Percentiles rank a stretch among this genome's conserved stretches.
Evolutionary conservation across 495 filamentous ascomycete genomes (phyloP).

Genomic region (Lineolata rhizophorae): DNA sequence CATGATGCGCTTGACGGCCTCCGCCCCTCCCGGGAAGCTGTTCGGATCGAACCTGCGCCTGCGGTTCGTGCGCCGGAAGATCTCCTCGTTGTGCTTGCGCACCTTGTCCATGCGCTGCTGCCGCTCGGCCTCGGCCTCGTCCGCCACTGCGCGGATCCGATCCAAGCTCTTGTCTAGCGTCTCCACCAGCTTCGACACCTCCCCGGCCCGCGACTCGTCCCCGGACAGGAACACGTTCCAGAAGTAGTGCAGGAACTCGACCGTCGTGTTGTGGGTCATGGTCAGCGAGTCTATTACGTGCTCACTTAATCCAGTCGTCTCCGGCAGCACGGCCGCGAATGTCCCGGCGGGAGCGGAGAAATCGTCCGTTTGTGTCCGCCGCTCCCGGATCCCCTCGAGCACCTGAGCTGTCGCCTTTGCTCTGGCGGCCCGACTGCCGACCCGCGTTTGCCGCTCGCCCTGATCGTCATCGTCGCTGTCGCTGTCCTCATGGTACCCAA

Average conservation of each 20-base stretch:
- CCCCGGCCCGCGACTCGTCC: constrained; percentile 49
- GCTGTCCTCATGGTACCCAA: constrained; percentile 42
- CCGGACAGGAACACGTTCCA: constrained; percentile 78
- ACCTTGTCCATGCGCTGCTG: constrained; percentile 31
- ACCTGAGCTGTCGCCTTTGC: constrained; percentile 34
- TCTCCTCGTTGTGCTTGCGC: constrained; percentile 43
- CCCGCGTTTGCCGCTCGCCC: constrained; percentile 23
- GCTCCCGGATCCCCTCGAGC: constrained; percentile 29
- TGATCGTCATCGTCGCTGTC: constrained; percentile 35
- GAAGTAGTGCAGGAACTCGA: constrained; percentile 91
- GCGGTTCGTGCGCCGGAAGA: constrained; percentile 44
- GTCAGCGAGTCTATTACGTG: constrained; percentile 48
- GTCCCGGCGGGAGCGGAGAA: background rate
- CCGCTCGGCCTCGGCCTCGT: constrained; percentile 54
- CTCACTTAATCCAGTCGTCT: constrained; percentile 38
- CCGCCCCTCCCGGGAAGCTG: constrained; percentile 46
- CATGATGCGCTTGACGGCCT: constrained; percentile 54
- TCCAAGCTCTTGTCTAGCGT: constrained; percentile 51
- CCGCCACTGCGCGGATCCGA: constrained; percentile 63
- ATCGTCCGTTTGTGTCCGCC: constrained; percentile 28
- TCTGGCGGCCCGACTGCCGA: constrained; percentile 34
- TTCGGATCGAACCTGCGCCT: constrained; percentile 42
- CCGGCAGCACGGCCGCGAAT: constrained; percentile 14
- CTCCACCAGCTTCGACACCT: constrained; percentile 55
- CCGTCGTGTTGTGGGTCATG: constrained; percentile 77